phyloP scores from a whole-genome alignment of 805 yeast species.

The Candida verbasci region DNA sequence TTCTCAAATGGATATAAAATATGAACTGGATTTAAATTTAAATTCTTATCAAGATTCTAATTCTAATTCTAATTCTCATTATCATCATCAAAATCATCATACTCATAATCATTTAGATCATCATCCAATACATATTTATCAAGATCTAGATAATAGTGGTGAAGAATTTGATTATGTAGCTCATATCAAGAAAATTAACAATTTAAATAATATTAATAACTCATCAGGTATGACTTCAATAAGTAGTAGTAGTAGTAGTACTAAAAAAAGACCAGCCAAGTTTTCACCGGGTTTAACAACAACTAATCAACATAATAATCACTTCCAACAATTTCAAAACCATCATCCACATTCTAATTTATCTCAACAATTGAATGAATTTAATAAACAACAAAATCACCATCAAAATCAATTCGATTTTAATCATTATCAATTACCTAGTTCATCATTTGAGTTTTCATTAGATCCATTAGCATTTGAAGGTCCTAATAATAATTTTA shows the following conservation, averaged over 20 bases:
- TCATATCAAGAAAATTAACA: slow-evolving; percentile 51
- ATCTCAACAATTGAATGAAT: slow-evolving; percentile 3
- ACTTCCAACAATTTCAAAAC: not conserved
- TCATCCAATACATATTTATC: not conserved
- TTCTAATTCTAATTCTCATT: not conserved
- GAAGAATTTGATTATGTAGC: slow-evolving; percentile 64
- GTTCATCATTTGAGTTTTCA: slow-evolving; percentile 21
- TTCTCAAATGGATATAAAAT: not conserved
- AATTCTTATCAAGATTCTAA: not conserved
- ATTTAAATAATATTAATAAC: not conserved
- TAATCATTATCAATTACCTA: not conserved
- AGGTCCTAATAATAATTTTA: slow-evolving; percentile 28
- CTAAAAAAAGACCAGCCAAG: slow-evolving; percentile 17
- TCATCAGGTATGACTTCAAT: slow-evolving; percentile 5
- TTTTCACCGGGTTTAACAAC: slow-evolving; percentile 13
- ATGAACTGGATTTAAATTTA: not conserved
- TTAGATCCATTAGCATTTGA: slow-evolving; percentile 48
- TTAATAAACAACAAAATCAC: not conserved
- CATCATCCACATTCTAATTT: not conserved
- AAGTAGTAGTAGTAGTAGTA: slow-evolving; percentile 7
- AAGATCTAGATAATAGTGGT: slow-evolving; percentile 37
- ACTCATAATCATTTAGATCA: slow-evolving; percentile 1
- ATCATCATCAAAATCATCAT: not conserved
- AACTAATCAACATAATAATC: not conserved
- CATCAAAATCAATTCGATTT: not conserved